A percentile compares a stretch with the other conserved stretches of the same genome.
phyloP scores from a whole-genome alignment of 2,329 filamentous ascomycete species.

The Botrytis fabae region DNA sequence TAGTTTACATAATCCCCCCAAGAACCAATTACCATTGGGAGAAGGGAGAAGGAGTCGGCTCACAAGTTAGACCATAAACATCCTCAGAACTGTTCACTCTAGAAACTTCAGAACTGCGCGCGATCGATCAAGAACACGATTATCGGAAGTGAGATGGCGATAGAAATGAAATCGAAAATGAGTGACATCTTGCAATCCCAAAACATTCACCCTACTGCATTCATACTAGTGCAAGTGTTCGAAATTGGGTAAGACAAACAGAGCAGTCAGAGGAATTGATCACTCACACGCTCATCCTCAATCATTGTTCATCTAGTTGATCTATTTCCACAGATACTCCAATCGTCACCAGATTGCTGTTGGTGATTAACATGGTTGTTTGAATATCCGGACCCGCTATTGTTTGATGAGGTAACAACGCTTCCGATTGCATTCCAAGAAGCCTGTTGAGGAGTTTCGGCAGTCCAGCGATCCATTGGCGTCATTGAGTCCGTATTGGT shows the following conservation, averaged over 20 bases:
- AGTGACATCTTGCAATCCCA: not conserved
- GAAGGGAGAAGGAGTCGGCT: fast-evolving
- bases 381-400: too few species aligned
- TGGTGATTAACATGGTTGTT: not conserved
- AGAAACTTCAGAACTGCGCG: not conserved
- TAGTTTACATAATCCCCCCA: not conserved
- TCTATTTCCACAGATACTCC: conserved; percentile 10
- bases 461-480: not conserved
- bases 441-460: not conserved
- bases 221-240: not conserved
- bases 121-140: not conserved
- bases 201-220: not conserved
- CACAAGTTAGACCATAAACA: not conserved
- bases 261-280: not conserved
- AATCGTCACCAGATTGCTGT: not conserved
- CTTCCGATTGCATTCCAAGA: conserved; percentile 9
- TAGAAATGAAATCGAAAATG: not conserved
- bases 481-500: not conserved
- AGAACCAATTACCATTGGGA: not conserved
- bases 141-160: not conserved
- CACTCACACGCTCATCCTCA: not conserved
- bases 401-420: not conserved
- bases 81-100: not conserved
- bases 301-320: not conserved
- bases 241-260: not conserved